Evolutionary conservation across 768 basidiomycete species (phyloP).

Genomic region (Panaeolus cyanescens): DNA sequence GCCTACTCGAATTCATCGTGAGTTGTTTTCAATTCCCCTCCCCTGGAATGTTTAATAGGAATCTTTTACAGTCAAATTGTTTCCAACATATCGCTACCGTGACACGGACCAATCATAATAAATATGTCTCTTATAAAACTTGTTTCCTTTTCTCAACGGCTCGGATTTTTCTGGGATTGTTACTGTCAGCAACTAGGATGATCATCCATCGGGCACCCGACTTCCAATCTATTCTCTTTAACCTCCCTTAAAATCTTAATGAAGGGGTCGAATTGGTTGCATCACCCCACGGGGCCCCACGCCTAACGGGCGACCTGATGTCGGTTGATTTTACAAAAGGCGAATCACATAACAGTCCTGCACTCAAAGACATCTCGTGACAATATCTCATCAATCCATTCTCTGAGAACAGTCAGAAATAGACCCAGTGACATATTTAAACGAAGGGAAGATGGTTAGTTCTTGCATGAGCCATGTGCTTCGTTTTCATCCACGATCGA

Average conservation of each 20-base stretch:
- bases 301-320: conserved; percentile 8
- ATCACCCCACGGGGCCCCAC: conserved; percentile 16
- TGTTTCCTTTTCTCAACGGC: too few relatives aligned
- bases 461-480: conserved; percentile 25
- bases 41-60: too few relatives aligned
- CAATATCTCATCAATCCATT: not conserved
- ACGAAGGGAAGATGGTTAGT: conserved; percentile 4
- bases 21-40: too few relatives aligned
- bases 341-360: not conserved
- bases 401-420: conserved; percentile 8
- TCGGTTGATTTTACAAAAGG: conserved; percentile 9
- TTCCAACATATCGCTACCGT: too few relatives aligned
- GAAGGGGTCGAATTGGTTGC: not conserved
- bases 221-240: not conserved
- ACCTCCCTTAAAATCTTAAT: not conserved
- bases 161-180: too few relatives aligned
- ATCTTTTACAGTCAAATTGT: too few relatives aligned
- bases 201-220: not conserved
- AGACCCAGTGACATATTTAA: conserved; percentile 19
- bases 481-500: conserved; percentile 19
- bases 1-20: too few relatives aligned
- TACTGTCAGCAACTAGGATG: not conserved
- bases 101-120: too few relatives aligned
- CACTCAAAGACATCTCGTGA: not conserved
- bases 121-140: too few relatives aligned